These are phyloP conservation scores for Kluyveromyces lactis DNA, from an alignment of 805 yeast species.

Conservation along the genomic window DNA sequence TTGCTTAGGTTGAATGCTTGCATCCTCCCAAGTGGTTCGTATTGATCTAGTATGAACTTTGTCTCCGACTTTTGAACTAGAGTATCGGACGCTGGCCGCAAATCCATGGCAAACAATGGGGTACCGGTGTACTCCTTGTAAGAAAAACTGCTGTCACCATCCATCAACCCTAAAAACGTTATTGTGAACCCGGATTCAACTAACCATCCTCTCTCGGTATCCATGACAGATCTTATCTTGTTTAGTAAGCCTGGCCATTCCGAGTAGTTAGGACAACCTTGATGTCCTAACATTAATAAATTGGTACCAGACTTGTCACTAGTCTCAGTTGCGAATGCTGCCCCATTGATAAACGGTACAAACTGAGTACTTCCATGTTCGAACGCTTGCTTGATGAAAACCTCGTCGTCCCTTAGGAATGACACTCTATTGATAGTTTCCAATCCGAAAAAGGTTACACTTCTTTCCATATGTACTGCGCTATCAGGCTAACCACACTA, in stretches of 20 bases:
- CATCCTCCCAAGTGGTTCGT: constrained; percentile 3
- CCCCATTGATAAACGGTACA: constrained; percentile 27
- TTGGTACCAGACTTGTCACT: constrained; percentile 4
- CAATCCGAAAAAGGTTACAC: constrained; percentile 35
- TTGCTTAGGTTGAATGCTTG: constrained; percentile 17
- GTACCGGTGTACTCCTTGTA: constrained; percentile 46
- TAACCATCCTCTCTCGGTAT: constrained; percentile 12
- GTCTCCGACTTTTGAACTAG: constrained; percentile 6
- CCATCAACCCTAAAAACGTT: constrained; percentile 17
- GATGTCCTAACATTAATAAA: background rate
- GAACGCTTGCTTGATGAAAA: constrained; percentile 37
- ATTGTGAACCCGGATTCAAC: constrained; percentile 13
- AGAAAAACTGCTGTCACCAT: constrained; percentile 29
- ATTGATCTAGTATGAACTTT: constrained; percentile 5
- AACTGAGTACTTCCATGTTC: constrained; percentile 37
- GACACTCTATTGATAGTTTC: constrained; percentile 48
- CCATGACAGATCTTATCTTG: constrained; percentile 10
- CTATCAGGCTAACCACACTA: too few species aligned
- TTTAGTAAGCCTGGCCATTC: constrained; percentile 6
- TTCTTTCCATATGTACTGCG: background rate
- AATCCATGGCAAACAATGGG: constrained; percentile 58
- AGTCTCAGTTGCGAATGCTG: constrained; percentile 16
- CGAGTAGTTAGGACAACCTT: background rate
- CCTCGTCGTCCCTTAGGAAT: constrained; percentile 43
- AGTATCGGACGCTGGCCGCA: constrained; percentile 17